These are phyloP conservation scores for Hyphopichia khmerensis DNA, from an alignment of 1,139 yeast genomes.

Conservation along the genomic window DNA sequence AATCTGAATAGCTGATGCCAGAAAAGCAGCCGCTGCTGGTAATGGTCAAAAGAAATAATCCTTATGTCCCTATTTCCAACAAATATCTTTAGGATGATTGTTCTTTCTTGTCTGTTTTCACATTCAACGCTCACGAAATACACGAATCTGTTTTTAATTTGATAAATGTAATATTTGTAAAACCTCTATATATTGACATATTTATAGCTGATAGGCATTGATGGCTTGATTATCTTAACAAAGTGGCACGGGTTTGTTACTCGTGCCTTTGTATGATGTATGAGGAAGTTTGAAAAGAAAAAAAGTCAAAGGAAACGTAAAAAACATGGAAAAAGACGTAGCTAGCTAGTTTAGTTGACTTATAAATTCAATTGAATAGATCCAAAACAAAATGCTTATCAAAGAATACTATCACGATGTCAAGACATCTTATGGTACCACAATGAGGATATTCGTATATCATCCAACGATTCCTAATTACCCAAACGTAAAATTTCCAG, in stretches of 20 bases:
- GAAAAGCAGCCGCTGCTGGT: conserved; percentile 49
- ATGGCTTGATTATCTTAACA: too few species aligned
- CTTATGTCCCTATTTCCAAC: too few species aligned
- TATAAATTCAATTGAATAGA: too few species aligned
- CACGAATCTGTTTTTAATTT: neutral
- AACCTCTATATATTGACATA: too few species aligned
- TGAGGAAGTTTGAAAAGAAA: too few species aligned
- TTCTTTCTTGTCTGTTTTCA: neutral
- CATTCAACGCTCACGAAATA: neutral
- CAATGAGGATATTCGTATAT: conserved; percentile 63
- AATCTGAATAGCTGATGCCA: conserved; percentile 53
- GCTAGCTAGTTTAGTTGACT: too few species aligned
- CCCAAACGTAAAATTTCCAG: conserved; percentile 77
- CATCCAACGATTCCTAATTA: conserved; percentile 71
- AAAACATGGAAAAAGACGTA: neutral
- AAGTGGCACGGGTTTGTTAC: conserved; percentile 1
- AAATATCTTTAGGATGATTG: too few species aligned
- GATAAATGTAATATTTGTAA: too few species aligned
- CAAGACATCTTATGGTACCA: conserved; percentile 62
- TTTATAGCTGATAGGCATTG: too few species aligned
- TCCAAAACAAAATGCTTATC: conserved; percentile 57
- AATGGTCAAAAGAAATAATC: conserved; percentile 14
- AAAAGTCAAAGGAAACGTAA: neutral
- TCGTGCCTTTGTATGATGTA: too few species aligned
- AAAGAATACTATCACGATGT: conserved; percentile 67